Evolutionary conservation across 2,329 filamentous ascomycete genomes (phyloP), one percentile per base, ranked within the genome.

Genomic region (Aspergillus novoparasiticus): DNA sequence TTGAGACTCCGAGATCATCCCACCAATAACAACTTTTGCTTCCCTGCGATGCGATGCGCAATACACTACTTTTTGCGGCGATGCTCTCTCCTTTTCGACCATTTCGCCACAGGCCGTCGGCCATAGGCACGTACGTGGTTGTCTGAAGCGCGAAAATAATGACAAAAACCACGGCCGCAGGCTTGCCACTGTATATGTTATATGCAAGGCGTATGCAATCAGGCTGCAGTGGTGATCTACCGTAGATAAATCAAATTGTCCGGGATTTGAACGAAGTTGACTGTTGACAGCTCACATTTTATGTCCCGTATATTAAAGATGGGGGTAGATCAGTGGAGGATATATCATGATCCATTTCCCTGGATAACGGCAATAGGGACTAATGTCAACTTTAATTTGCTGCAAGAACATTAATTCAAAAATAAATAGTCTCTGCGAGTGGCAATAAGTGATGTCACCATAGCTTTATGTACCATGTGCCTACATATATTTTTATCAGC

Each of bases 161-260:
- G 16, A 12, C 14, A 50, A 19, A 53, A 21, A 6, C n/a, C 6
- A 39, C 39, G 34, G 8, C 51, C 3, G n/a, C 34, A 39, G 43
- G n/a, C 51, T 55, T 39, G 51, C 51, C 51, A 55, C 32, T 36
- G 34, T 55, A 55, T 55, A 55, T 55, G 32, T 55, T 55, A 55
- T 55, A 55, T 55, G 51, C 51, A 54, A 28, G 51, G 51, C 9
- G 28, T 11, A 55, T 39, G 51, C 32, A 55, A 26, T 32, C 48
- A 30, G 30, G 3, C 16, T 43, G 57, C 46, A 28, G 34, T 14
- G 50, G 26, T 34, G 48, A 60, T 60, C 58, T 54, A 54, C 39
- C 50, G 58, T 45, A 45, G 19, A 60, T 60, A 55, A 60, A 53
- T 60, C 50, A 14, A 60, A n/a, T 23, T 16, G 3, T 16, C 23